Evolutionary conservation across 73 alveolate species (phyloP).

Genomic region (Paraurostyla sp.): DNA sequence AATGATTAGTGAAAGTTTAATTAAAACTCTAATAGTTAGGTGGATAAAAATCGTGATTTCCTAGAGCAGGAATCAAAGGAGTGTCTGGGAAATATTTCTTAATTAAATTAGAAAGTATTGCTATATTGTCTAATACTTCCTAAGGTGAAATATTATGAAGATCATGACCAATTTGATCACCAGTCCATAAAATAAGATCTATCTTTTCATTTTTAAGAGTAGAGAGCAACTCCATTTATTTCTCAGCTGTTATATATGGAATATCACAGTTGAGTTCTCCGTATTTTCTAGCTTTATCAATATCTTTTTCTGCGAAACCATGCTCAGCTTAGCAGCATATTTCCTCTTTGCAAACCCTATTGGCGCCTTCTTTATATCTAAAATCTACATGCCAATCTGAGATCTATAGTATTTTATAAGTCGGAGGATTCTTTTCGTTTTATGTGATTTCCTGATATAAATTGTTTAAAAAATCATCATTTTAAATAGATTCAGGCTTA

Average conservation of each 20-base stretch:
- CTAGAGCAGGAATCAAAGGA: constrained; percentile 42
- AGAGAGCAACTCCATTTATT: constrained; percentile 26
- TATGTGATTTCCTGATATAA: background rate
- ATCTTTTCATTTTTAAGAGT: background rate
- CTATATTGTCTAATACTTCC: background rate
- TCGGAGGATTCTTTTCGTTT: background rate
- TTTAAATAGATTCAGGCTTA: background rate
- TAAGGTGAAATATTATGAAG: constrained; percentile 8
- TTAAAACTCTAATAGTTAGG: constrained; percentile 35
- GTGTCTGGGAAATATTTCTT: constrained; percentile 35
- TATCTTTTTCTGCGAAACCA: constrained; percentile 5
- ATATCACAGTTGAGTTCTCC: constrained; percentile 53
- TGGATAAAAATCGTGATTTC: constrained; percentile 55
- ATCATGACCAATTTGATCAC: constrained; percentile 45
- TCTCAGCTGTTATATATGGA: constrained; percentile 10
- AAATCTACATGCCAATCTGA: constrained; percentile 63
- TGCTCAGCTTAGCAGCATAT: constrained; percentile 56
- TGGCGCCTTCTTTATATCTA: constrained; percentile 46
- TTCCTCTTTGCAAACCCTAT: constrained; percentile 22
- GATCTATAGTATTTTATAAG: constrained; percentile 27
- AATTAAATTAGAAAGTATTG: background rate
- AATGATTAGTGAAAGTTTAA: background rate
- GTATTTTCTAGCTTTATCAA: constrained; percentile 33
- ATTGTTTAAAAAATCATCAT: constrained; percentile 31
- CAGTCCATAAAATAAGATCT: constrained; percentile 53